Conservation (phyloP, 495 filamentous ascomycete species). For the Chaetomium tenue region DNA sequence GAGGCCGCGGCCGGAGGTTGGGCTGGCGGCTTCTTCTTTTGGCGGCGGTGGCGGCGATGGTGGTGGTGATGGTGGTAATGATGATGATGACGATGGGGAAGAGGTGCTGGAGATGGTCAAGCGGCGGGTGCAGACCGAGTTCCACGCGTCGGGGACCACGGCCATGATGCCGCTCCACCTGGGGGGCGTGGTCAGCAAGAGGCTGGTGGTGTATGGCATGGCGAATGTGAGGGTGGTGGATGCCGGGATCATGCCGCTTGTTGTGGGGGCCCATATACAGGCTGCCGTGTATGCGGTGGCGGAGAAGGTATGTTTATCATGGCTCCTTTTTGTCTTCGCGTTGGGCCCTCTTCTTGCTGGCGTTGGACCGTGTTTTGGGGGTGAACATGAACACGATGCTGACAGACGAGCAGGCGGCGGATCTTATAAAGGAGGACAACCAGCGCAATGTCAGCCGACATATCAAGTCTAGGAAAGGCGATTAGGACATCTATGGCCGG, state of each 20-base stretch:
- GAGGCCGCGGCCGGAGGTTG: constrained; percentile 22
- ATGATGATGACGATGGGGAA: neutral
- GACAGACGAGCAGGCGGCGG: neutral
- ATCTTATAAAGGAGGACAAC: constrained; percentile 18
- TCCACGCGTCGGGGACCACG: constrained; percentile 41
- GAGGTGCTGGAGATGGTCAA: constrained; percentile 27
- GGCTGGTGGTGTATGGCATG: constrained; percentile 50
- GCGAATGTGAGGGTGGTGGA: constrained; percentile 47
- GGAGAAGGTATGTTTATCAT: constrained; percentile 42
- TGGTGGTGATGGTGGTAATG: too few species aligned
- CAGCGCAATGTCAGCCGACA: neutral
- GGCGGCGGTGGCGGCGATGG: constrained; percentile 8
- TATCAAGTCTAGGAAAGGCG: neutral
- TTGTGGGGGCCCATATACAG: constrained; percentile 47
- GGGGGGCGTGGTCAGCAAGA: constrained; percentile 49
- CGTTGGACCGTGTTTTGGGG: too few species aligned
- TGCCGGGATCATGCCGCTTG: constrained; percentile 51
- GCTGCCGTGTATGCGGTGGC: constrained; percentile 55
- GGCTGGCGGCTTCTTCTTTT: neutral
- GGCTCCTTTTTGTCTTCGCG: neutral
- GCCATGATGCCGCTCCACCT: constrained; percentile 44
- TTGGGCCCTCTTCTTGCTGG: neutral
- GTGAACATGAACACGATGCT: neutral
- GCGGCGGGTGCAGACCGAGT: constrained; percentile 23
- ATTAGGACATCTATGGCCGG: neutral